phyloP scores from a whole-genome alignment of 306 rosid species.

The Ormosia semicastrata region DNA sequence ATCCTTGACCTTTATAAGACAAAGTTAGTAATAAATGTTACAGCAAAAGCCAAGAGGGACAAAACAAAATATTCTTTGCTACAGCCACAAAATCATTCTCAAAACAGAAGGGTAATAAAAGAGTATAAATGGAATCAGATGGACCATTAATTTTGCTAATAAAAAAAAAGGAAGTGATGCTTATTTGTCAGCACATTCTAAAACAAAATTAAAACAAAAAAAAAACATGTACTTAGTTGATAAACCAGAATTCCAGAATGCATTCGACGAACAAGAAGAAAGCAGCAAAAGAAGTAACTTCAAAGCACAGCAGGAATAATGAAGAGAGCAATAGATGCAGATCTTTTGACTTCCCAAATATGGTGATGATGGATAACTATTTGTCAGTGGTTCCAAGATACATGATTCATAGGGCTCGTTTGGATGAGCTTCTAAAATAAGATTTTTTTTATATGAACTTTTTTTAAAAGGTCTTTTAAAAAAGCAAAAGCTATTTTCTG shows the following conservation, averaged over 20 bases:
- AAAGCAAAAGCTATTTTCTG: no score
- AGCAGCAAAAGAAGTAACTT: not conserved
- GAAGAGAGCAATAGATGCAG: not conserved
- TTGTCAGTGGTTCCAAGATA: constrained; percentile 17
- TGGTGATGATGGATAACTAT: not conserved
- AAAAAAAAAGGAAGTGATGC: not conserved
- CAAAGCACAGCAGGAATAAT: not conserved
- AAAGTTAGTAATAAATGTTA: not conserved
- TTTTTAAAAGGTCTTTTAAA: no score
- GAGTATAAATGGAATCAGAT: not conserved
- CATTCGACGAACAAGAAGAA: not conserved
- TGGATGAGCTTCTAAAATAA: no score
- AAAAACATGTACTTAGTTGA: not conserved
- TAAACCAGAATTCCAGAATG: not conserved
- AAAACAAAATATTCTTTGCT: not conserved
- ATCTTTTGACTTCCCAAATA: not conserved
- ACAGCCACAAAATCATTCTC: not conserved
- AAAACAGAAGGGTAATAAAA: not conserved
- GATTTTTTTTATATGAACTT: no score
- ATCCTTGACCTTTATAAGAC: constrained; percentile 73
- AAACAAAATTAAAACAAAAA: no score
- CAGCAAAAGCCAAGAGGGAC: not conserved
- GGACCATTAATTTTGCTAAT: not conserved
- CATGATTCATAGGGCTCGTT: not conserved
- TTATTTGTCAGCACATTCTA: not conserved